Base-by-base conservation (phyloP, 2,329 filamentous ascomycete genomes). In the Calonectria montana region DNA sequence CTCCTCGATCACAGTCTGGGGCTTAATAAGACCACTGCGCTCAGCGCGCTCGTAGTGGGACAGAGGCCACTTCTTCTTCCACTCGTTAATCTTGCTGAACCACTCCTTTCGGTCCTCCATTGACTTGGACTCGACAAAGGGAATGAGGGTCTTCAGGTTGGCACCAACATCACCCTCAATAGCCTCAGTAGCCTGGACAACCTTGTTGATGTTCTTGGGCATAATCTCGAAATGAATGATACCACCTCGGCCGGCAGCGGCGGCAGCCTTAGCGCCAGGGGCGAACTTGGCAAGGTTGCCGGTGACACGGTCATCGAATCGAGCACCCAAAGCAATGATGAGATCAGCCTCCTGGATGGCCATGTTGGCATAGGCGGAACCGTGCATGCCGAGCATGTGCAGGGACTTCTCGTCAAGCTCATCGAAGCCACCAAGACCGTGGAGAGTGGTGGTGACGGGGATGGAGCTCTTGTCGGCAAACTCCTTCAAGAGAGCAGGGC, bases 181-280 rank as follows among this genome's bases (percentile, higher is more conserved):
- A 55, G 97, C 96, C 86, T 98, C 95, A 48, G 94, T 98, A 9
- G 96, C 96, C 86, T 98, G 95, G 16, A 99, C 94, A 48, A 98
- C 96, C 90, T 98, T 99, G 91, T 98, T 98, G 87, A 98, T 98
- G 88, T 99, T 98, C 92, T 99, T 99, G 79, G 97, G 96, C 93
- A 98, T 94, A 80, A 99, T 96, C 83, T 98, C 96, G 80, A 98
- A 98, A 85, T 99, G 96, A 18, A 98, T 91, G 79, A 99, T 98
- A 80, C 97, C 97, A 79, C 97, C 97, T 74, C 95, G 94, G 66
- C 92, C 92, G 86, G 98, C 94, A 13, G 90, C 88, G 5, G 95
- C 96, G 0, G 97, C 97, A 16, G 91, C 91, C 86, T 94, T 97
- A 53, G 97, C 97, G 65, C 91, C 91, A 4, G 97, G 97, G 0